Base-by-base conservation (phyloP, 306 rosid species). In the Quercus suber region DNA sequence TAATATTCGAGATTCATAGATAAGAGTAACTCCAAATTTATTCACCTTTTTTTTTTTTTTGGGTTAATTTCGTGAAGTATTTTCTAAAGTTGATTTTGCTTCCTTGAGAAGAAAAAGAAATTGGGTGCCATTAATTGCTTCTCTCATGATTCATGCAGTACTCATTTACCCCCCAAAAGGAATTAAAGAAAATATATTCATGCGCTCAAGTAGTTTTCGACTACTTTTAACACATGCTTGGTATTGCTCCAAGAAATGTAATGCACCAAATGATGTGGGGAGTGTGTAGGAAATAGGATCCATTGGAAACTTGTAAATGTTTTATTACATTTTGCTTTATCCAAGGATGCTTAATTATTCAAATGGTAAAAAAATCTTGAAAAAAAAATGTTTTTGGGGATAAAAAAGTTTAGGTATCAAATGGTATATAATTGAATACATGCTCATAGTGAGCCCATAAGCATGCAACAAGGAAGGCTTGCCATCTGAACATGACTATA, bases 401-500 rank as follows among this genome's bases (percentile, higher is more conserved):
- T 13, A 11, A 59, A 41, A 41, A 41, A 1, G 45, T 41, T 59
- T 21, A 59, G 30, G 65, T 58, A 20, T 49, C 28, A 58, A 8
- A 9, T 3, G 65, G 13, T 25, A 59, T 58, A 58, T 21, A 11
- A 59, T 23, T 59, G 65, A 59, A 59, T 5, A 12, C 31, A 23
- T 23, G 5, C 15, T 59, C 30, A 59, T 49, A 12, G 53, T 12
- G 53, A 13, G 65, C 7, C 28, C 65, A 20, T 59, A 23, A 59
- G 31, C 65, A 59, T 23, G 27, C 33, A 11, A 25, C 4, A 20
- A 27, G 65, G 30, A 59, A 27, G 6, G 30, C 27, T 9, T 59
- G 65, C 31, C 31, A 79, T 51, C 60, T 67, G 19, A 14, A 45
- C n/a, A 21, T 20, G 72, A 75, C 76, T 51, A 52, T 71, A 33